Conservation (phyloP, 805 yeast genomes). For the Danielia reshetovae region DNA sequence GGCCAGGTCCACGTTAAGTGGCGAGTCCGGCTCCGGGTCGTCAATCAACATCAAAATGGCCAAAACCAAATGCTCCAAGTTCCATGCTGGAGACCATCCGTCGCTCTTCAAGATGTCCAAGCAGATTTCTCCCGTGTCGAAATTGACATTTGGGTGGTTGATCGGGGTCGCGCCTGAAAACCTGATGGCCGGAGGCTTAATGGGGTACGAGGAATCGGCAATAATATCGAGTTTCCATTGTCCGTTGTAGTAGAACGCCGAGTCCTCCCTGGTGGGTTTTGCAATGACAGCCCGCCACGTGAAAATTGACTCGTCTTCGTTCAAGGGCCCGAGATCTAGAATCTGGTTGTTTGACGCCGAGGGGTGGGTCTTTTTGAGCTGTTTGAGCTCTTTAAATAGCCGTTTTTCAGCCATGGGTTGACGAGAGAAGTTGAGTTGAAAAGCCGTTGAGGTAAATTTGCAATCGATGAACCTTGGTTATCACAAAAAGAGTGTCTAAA, state of each 20-base stretch:
- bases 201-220: constrained; percentile 51
- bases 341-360: constrained; percentile 33
- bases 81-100: constrained; percentile 77
- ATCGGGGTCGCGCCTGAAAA: constrained; percentile 43
- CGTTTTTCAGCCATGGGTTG: constrained; percentile 37
- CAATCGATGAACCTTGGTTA: too few relatives aligned
- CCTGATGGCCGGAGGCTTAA: constrained; percentile 51
- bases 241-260: constrained; percentile 50
- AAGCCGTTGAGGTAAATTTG: too few relatives aligned
- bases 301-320: constrained; percentile 13
- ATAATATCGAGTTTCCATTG: constrained; percentile 47
- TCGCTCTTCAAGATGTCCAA: constrained; percentile 55
- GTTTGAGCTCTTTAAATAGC: constrained; percentile 35
- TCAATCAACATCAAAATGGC: constrained; percentile 56
- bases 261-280: constrained; percentile 30
- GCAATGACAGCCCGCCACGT: constrained; percentile 14
- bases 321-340: constrained; percentile 39
- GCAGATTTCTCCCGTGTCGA: constrained; percentile 63
- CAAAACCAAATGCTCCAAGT: constrained; percentile 48
- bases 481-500: too few relatives aligned
- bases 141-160: constrained; percentile 38
- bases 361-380: constrained; percentile 27
- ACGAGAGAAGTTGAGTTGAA: not conserved
- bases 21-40: constrained; percentile 69
- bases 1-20: constrained; percentile 67